These are phyloP conservation scores for Chytridium lagenaria DNA, from an alignment of 371 early-diverging fungal genomes.

Conservation along the genomic window DNA sequence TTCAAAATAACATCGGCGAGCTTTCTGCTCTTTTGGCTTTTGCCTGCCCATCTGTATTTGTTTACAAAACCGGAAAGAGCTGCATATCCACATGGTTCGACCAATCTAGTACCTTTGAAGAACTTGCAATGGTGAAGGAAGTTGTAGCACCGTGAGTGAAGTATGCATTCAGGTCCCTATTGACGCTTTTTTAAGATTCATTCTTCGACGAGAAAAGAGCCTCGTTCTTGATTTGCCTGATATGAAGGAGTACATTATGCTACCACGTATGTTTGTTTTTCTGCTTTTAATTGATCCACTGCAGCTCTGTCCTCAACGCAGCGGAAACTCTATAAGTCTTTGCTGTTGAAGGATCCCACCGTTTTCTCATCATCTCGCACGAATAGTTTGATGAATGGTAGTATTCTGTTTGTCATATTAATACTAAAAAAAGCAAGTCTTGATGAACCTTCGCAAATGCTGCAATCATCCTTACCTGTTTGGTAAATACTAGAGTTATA, in stretches of 20 bases:
- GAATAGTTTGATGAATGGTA: slow-evolving; percentile 34
- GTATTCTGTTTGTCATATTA: slow-evolving; percentile 44
- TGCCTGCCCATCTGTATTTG: slow-evolving; percentile 63
- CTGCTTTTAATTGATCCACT: neutral
- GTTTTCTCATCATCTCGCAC: slow-evolving; percentile 26
- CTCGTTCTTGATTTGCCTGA: slow-evolving; percentile 34
- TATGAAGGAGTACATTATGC: slow-evolving; percentile 37
- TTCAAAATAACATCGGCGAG: slow-evolving; percentile 63
- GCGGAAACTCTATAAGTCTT: slow-evolving; percentile 32
- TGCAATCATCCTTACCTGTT: slow-evolving; percentile 99
- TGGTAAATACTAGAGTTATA: slow-evolving; percentile 43
- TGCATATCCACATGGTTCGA: neutral
- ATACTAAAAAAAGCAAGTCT: slow-evolving; percentile 91
- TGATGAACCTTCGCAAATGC: slow-evolving; percentile 99
- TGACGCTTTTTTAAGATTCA: slow-evolving; percentile 16
- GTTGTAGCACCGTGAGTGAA: slow-evolving; percentile 24
- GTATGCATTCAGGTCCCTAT: neutral
- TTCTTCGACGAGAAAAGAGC: slow-evolving; percentile 38
- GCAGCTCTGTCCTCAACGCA: slow-evolving; percentile 38
- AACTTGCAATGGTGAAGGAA: slow-evolving; percentile 20
- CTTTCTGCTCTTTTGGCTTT: slow-evolving; percentile 65
- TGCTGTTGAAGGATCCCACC: slow-evolving; percentile 35
- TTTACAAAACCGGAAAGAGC: slow-evolving; percentile 26
- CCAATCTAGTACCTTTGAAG: neutral
- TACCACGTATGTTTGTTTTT: slow-evolving; percentile 26